Percentiles rank a stretch among this genome's conserved stretches.
These are phyloP conservation scores for Adiantum capillusveneris DNA, from an alignment of 75 land plant species.

Conservation along the genomic window DNA sequence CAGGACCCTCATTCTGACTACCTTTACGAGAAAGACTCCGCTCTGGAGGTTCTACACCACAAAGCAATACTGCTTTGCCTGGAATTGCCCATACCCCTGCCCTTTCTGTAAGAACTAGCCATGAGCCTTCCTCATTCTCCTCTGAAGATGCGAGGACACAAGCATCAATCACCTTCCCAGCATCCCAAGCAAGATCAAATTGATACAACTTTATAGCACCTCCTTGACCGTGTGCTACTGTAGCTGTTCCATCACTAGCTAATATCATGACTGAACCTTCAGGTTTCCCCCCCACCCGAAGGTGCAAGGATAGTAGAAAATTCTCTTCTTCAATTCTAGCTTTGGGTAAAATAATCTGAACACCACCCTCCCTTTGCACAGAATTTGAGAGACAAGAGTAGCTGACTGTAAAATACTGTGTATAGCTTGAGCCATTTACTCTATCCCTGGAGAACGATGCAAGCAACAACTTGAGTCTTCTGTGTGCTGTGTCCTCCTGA, in stretches of 20 bases:
- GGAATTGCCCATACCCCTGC: conserved; percentile 97
- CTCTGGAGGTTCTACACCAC: conserved; percentile 80
- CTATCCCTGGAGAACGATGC: conserved; percentile 75
- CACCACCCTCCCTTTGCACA: conserved; percentile 14
- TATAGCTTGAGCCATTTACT: conserved; percentile 66
- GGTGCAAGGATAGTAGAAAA: conserved; percentile 65
- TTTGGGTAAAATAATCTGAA: conserved; percentile 79
- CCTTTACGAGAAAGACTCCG: conserved; percentile 60
- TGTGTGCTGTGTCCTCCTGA: conserved; percentile 58
- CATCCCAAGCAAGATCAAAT: conserved; percentile 92
- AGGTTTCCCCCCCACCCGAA: conserved; percentile 92
- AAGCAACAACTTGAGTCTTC: conserved; percentile 61
- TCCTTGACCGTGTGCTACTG: conserved; percentile 57
- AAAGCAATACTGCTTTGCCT: conserved; percentile 67
- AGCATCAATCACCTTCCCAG: conserved; percentile 90
- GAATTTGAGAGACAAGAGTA: conserved; percentile 37
- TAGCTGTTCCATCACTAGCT: conserved; percentile 92
- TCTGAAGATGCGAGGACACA: conserved; percentile 64
- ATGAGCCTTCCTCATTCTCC: conserved; percentile 75
- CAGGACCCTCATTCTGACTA: conserved; percentile 47
- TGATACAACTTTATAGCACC: conserved; percentile 61
- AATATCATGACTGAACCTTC: conserved; percentile 75
- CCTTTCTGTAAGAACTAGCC: conserved; percentile 90
- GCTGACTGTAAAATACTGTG: conserved; percentile 61
- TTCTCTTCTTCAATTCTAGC: conserved; percentile 77